Conservation (phyloP, 345 rosid species). For the Ricinus communis region DNA sequence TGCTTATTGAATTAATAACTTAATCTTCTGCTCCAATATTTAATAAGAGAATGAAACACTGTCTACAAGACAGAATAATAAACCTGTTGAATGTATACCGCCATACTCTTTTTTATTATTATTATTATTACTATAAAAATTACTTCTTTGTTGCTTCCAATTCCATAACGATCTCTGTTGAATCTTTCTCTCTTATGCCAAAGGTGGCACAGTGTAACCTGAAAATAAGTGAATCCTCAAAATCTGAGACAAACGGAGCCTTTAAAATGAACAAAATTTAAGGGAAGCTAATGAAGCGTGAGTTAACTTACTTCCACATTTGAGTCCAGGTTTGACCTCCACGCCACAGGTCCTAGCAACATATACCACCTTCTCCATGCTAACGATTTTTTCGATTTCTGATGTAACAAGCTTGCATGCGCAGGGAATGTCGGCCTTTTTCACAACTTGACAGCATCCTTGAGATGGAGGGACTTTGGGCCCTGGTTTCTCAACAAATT, state of each 20-base stretch:
- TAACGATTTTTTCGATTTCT: constrained; percentile 25
- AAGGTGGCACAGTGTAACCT: background rate
- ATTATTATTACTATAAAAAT: too few species aligned
- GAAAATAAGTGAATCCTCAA: background rate
- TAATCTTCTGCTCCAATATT: too few species aligned
- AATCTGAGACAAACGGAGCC: too few species aligned
- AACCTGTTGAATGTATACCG: too few species aligned
- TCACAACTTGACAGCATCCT: constrained; percentile 28
- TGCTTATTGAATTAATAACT: too few species aligned
- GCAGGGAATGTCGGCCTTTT: constrained; percentile 33
- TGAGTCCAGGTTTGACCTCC: constrained; percentile 31
- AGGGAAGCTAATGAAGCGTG: too few species aligned
- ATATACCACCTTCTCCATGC: constrained; percentile 47
- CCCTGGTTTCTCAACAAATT: constrained; percentile 14
- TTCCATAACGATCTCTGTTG: too few species aligned
- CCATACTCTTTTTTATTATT: too few species aligned
- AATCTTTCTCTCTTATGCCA: too few species aligned
- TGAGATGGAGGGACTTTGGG: constrained; percentile 29
- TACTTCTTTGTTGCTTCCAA: too few species aligned
- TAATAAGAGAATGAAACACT: too few species aligned
- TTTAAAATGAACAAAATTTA: background rate
- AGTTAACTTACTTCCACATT: constrained; percentile 53
- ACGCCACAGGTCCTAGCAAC: constrained; percentile 47
- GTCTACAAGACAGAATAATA: too few species aligned
- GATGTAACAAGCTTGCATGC: constrained; percentile 32